Base-by-base conservation (phyloP, 2,329 filamentous ascomycete genomes). In the Sclerotinia borealis region DNA sequence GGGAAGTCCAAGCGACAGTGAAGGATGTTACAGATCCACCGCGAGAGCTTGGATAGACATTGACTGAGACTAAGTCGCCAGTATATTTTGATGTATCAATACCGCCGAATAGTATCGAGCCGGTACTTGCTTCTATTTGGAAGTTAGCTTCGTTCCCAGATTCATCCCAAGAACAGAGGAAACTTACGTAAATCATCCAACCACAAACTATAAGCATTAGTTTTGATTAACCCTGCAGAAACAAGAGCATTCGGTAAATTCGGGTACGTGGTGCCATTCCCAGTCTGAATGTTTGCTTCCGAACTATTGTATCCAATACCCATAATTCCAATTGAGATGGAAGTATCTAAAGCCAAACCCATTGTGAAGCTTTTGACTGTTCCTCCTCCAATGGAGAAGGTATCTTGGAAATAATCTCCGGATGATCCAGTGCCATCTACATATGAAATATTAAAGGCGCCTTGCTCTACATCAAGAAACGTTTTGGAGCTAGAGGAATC, bases 371-470 rank as follows among this genome's bases (percentile, higher is more conserved):
- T 73, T 56, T 78, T 72, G 67, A 87, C 74, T 1, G 74, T 77
- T n/a, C 76, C 75, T 31, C 78, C 80, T 51, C 77, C 80, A 55
- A 88, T 80, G 41, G 72, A 73, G 58, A 88, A 79, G 31, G 78
- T 79, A 70, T 88, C 85, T 45, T 79, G 76, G 66, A 87, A 80
- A 71, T 85, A 87, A 71, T 84, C 79, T 48, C 85, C 85, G 2
- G 70, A 67, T 4, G 83, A 83, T 10, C 78, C 79, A 4, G 81
- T 80, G 43, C 79, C 77, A 69, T 87, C 83, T 66, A 88, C 81
- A 67, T 90, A 88, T 25, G 76, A 78, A 67, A 90, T 89, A 65
- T 80, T 75, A 69, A 87, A 87, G n/a, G 76, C 78, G 61, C 73
- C 70, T 10, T 65, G 51, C 15, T 75, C 74, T 45, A 84, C 74